Evolutionary conservation across 2,329 filamentous ascomycete genomes (phyloP), one percentile per base, ranked within the genome.

Genomic region (Scleromitrula shiraiana): DNA sequence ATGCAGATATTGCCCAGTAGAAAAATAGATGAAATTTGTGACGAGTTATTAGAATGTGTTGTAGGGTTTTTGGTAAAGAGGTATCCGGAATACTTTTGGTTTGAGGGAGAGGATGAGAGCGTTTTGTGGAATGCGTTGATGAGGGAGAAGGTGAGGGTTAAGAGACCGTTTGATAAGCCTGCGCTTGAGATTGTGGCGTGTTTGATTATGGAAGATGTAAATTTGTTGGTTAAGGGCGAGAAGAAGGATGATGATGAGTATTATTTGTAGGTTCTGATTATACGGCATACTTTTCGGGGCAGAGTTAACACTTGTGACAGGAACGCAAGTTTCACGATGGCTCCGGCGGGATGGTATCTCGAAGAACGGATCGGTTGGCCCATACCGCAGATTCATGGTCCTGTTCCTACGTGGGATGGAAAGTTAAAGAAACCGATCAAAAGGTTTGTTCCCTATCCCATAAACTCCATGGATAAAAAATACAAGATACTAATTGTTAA

Each of bases 321-420:
- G 36, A 65, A 67, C 42, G 73, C 72, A 35, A 73, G 71, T 50
- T 72, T 70, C 17, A 74, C 69, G 20, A 64, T 74, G 19, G 74
- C 73, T 46, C 72, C 72, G 8, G 68, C 71, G 1, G 74, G 72
- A 17, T 76, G 72, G 71, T 66, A 66, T 15, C 67, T 75, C 22
- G 55, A 65, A 37, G 60, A 69, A 36, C 66, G 71, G 14, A 71
- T 76, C 41, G 72, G 71, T 24, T 73, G 66, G 62, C 68, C 71
- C 0, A 64, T 76, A 32, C 66, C 68, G 30, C 62, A 64, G 40
- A 65, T 75, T 46, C 70, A 74, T 50, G 61, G 61, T 4, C 65
- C 68, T 5, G 68, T 76, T 4, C 67, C 69, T 2, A 56, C 70
- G 19, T 75, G 73, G 73, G 64, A 73, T 33, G 63, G 69, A 56